phyloP scores from a whole-genome alignment of 2,329 filamentous ascomycete genomes.

The Beauveria scarabaeidicola region DNA sequence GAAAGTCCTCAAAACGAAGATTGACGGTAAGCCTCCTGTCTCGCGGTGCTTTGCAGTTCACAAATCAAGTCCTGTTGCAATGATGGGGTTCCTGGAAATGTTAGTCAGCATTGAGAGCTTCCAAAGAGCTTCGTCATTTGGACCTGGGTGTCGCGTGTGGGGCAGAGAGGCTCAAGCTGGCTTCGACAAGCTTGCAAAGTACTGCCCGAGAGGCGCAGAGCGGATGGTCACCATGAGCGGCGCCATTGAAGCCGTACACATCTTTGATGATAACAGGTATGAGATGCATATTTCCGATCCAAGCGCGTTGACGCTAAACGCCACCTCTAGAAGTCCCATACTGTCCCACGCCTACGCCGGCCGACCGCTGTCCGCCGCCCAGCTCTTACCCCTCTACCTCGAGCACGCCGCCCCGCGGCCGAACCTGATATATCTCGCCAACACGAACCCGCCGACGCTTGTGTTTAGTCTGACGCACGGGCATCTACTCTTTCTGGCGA shows the following conservation, averaged over 20 bases:
- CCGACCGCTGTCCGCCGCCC: slow-evolving; percentile 65
- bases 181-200: slow-evolving; percentile 3
- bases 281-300: neutral
- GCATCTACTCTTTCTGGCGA: slow-evolving; percentile 76
- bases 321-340: slow-evolving; percentile 60
- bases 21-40: neutral
- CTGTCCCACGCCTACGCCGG: slow-evolving; percentile 84
- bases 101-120: slow-evolving; percentile 10
- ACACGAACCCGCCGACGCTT: slow-evolving; percentile 74
- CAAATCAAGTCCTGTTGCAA: neutral
- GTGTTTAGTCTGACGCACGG: slow-evolving; percentile 84
- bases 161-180: neutral
- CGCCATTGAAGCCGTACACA: slow-evolving; percentile 89
- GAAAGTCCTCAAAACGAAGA: neutral
- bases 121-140: slow-evolving; percentile 4
- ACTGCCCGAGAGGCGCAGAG: slow-evolving; percentile 1
- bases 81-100: neutral
- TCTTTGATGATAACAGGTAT: slow-evolving; percentile 93
- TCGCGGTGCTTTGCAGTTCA: neutral
- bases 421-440: slow-evolving; percentile 76
- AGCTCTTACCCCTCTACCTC: slow-evolving; percentile 80
- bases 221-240: slow-evolving; percentile 58
- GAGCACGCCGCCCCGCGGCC: slow-evolving; percentile 73
- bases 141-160: slow-evolving; percentile 4
- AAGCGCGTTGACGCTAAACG: slow-evolving; percentile 17